Conservation (phyloP, 176 grass and related monocot genomes). For the Tillandsia fasciculata region DNA sequence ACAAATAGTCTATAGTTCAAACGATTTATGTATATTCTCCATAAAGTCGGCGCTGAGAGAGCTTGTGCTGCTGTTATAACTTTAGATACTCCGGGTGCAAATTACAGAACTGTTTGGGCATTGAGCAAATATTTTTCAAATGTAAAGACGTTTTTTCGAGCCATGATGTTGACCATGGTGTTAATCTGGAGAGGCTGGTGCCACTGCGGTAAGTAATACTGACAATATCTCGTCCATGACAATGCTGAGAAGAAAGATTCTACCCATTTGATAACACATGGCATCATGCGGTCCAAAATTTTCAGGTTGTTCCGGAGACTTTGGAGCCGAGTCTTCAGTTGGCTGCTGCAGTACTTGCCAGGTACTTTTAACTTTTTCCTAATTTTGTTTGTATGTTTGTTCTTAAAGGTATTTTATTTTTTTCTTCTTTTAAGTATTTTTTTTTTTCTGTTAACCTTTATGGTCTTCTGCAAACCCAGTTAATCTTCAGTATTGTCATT, state of each 20-base stretch:
- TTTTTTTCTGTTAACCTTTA: no score
- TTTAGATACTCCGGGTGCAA: constrained; percentile 97
- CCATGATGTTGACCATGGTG: constrained; percentile 93
- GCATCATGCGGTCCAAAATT: background rate
- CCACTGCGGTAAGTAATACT: constrained; percentile 65
- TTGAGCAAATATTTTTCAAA: constrained; percentile 95
- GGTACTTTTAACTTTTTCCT: no score
- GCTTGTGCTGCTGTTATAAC: constrained; percentile 95
- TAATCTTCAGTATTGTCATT: no score
- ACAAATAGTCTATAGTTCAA: no score
- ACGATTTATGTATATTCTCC: constrained; percentile 29
- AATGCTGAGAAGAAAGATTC: background rate
- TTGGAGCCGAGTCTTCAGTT: constrained; percentile 99
- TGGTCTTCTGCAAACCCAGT: no score
- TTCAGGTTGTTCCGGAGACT: constrained; percentile 92
- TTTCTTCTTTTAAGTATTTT: no score
- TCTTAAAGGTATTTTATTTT: no score
- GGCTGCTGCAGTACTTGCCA: constrained; percentile 97
- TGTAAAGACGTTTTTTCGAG: constrained; percentile 93
- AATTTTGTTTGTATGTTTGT: no score
- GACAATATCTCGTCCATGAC: background rate
- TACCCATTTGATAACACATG: background rate
- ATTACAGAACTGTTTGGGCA: constrained; percentile 98
- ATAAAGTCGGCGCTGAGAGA: constrained; percentile 97
- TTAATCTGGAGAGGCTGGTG: constrained; percentile 99